phyloP scores from a whole-genome alignment of 345 rosid species.

The Rhizophora mangle region DNA sequence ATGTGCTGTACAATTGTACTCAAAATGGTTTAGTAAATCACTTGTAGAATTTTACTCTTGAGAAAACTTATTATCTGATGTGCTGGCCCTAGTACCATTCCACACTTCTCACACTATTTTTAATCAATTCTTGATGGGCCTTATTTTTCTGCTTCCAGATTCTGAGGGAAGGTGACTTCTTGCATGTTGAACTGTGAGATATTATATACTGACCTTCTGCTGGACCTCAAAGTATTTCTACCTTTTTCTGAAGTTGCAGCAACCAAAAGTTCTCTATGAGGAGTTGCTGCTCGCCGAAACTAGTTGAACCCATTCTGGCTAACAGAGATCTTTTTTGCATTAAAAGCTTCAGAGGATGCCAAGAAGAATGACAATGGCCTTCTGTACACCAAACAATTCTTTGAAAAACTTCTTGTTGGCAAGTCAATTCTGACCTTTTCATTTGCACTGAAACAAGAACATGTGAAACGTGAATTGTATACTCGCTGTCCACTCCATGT shows the following conservation, averaged over 20 bases:
- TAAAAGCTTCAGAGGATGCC: slow-evolving; percentile 20
- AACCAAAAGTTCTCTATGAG: slow-evolving; percentile 25
- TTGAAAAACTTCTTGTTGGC: slow-evolving; percentile 13
- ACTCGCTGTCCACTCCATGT: slow-evolving; percentile 2
- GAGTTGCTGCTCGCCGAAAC: slow-evolving; percentile 18
- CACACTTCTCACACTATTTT: not conserved
- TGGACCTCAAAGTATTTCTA: slow-evolving; percentile 31
- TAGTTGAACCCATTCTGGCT: slow-evolving; percentile 13
- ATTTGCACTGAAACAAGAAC: slow-evolving; percentile 30
- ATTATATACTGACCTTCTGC: slow-evolving; percentile 17
- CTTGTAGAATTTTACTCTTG: not conserved
- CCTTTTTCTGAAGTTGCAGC: slow-evolving; percentile 38
- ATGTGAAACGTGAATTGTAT: slow-evolving; percentile 19
- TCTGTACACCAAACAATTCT: slow-evolving; percentile 13
- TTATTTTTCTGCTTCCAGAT: slow-evolving; percentile 40
- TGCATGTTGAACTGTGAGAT: slow-evolving; percentile 27
- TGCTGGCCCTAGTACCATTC: not conserved
- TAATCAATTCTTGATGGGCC: slow-evolving; percentile 5
- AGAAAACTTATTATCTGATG: not conserved
- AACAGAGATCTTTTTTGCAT: slow-evolving; percentile 13
- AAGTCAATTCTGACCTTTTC: slow-evolving; percentile 25
- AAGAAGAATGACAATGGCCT: slow-evolving; percentile 15
- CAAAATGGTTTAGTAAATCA: not conserved
- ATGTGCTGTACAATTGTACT: no score
- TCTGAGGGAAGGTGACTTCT: slow-evolving; percentile 31